These are phyloP conservation scores for Coemansia sp. DNA, from an alignment of 192 early-diverging fungal genomes.

Conservation along the genomic window DNA sequence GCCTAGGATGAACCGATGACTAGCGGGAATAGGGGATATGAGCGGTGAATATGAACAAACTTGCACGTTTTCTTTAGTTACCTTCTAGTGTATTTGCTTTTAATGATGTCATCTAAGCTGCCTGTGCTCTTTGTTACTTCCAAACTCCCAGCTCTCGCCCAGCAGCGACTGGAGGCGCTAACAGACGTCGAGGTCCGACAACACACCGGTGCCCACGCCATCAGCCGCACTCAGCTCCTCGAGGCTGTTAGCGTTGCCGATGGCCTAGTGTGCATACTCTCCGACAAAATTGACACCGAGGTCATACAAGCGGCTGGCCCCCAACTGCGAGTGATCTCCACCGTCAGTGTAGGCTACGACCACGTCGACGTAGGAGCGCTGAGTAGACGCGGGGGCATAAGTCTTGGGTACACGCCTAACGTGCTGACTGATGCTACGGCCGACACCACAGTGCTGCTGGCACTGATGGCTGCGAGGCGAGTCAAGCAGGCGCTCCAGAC, in stretches of 20 bases:
- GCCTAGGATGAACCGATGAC: background rate
- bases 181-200: conserved; percentile 60
- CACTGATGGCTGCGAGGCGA: conserved; percentile 72
- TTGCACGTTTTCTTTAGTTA: no score
- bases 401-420: conserved; percentile 82
- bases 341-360: conserved; percentile 83
- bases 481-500: conserved; percentile 63
- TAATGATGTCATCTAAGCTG: background rate
- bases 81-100: background rate
- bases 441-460: conserved; percentile 77
- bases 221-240: conserved; percentile 60
- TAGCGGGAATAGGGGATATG: no score
- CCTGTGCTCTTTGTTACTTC: conserved; percentile 60
- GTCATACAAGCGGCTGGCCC: conserved; percentile 68
- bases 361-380: conserved; percentile 70
- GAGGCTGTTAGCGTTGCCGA: conserved; percentile 52
- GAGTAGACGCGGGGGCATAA: conserved; percentile 55
- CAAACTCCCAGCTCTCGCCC: conserved; percentile 56
- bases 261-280: conserved; percentile 70
- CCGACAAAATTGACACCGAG: conserved; percentile 76
- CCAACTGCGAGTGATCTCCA: conserved; percentile 73
- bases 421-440: conserved; percentile 90
- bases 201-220: conserved; percentile 58
- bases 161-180: conserved; percentile 55
- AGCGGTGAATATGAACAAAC: no score